Evolutionary conservation across 495 filamentous ascomycete genomes (phyloP), one percentile per base, ranked within the genome.

Genomic region (Hypoxylon trugodes): DNA sequence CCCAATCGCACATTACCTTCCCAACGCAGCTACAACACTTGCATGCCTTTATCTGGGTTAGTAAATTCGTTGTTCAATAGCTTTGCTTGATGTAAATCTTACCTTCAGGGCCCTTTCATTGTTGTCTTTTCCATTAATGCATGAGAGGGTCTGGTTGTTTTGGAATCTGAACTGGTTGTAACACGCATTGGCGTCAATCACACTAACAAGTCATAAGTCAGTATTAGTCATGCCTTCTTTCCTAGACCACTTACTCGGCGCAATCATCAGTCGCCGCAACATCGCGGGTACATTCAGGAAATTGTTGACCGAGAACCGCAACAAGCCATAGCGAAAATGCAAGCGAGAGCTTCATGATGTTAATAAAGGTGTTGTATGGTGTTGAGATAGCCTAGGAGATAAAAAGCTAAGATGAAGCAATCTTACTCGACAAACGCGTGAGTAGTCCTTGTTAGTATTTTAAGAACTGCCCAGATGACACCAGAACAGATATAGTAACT

Each of bases 141-240:
- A 80, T 0, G 66, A 54, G 9, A 80, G 57, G 5, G 77, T 78
- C 33, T 73, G 74, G 2, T 72, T 61, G 59, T 70, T 53, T 13
- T 22, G 57, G 51, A 73, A 80, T 2, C 75, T 57, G 61, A 71
- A 78, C 63, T 78, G 65, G 60, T 80, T 80, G 57, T 80, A 80
- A 62, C 77, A 80, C 18, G 77, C 77, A 40, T 72, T 75, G 21
- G 77, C 74, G 36, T 77, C 70, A 48, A 77, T 74, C 40, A 80
- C 77, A 22, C n/a, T n/a, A n/a, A n/a, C n/a, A n/a, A n/a, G n/a
- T n/a, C n/a, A n/a, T n/a, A n/a, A n/a, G n/a, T n/a, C n/a, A n/a
- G n/a, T n/a, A n/a, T n/a, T n/a, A n/a, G n/a, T n/a, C n/a, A n/a
- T n/a, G n/a, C n/a, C n/a, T n/a, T n/a, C n/a, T n/a, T n/a, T n/a